Percentiles rank a stretch among this genome's conserved stretches.
Conservation (phyloP, 148 eudicot species). For the Spergularia bocconei region DNA sequence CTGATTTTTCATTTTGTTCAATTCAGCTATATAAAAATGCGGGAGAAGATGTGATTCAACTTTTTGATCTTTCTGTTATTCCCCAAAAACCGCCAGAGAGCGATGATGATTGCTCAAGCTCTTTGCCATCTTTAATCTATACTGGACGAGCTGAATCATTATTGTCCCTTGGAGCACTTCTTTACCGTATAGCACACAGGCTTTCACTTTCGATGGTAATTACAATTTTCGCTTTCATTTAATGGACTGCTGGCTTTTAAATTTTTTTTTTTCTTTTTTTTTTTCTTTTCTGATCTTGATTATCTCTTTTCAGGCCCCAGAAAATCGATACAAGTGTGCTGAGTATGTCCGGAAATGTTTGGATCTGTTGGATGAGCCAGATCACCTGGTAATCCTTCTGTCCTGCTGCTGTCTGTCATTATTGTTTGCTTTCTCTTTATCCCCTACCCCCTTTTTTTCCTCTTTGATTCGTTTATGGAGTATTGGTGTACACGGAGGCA, state of each 20-base stretch:
- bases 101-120: conserved; percentile 50
- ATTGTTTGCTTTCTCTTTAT: neutral
- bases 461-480: too few species aligned
- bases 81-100: conserved; percentile 57
- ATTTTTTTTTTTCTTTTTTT: too few species aligned
- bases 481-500: too few species aligned
- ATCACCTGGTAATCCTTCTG: conserved; percentile 57
- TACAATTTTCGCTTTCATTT: conserved; percentile 3
- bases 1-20: conserved; percentile 14
- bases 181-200: conserved; percentile 89
- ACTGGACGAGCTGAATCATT: conserved; percentile 80
- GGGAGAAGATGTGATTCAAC: conserved; percentile 94
- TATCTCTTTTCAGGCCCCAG: conserved; percentile 52
- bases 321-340: conserved; percentile 69
- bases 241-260: neutral
- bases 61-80: conserved; percentile 81
- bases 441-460: neutral
- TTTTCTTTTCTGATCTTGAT: conserved; percentile 18
- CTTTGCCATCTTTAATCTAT: conserved; percentile 62
- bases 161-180: conserved; percentile 75
- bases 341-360: conserved; percentile 79
- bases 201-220: conserved; percentile 84
- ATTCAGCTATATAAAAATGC: conserved; percentile 82
- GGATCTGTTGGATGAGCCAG: conserved; percentile 85
- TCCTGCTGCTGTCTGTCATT: neutral